Conservation (phyloP, 208 protist species). For the Balamuthia mandrillaris region DNA sequence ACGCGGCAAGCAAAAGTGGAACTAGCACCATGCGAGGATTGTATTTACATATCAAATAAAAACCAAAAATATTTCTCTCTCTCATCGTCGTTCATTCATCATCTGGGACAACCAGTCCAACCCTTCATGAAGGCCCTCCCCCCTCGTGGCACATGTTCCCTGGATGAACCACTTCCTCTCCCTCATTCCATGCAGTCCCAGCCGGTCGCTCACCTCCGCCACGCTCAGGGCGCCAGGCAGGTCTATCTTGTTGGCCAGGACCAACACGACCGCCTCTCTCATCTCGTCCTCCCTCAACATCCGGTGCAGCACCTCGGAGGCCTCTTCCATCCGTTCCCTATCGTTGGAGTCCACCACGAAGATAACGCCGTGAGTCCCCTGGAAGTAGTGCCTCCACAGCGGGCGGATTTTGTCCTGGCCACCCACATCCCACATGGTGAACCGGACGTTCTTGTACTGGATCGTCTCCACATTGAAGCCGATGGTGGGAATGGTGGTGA, state of each 20-base stretch:
- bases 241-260: slow-evolving; percentile 82
- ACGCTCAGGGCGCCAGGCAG: slow-evolving; percentile 74
- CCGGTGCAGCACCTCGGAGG: slow-evolving; percentile 57
- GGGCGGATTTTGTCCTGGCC: slow-evolving; percentile 74
- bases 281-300: slow-evolving; percentile 80
- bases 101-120: slow-evolving; percentile 71
- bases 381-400: slow-evolving; percentile 20
- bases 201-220: slow-evolving; percentile 69
- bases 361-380: slow-evolving; percentile 72
- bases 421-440: slow-evolving; percentile 67
- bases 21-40: too few relatives aligned
- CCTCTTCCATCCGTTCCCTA: slow-evolving; percentile 69
- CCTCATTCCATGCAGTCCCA: slow-evolving; percentile 70
- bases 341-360: slow-evolving; percentile 81
- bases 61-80: too few relatives aligned
- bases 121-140: slow-evolving; percentile 78
- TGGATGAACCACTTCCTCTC: slow-evolving; percentile 81
- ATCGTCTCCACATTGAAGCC: slow-evolving; percentile 91
- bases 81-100: too few relatives aligned
- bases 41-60: too few relatives aligned
- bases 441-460: slow-evolving; percentile 79
- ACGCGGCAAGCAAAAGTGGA: too few relatives aligned
- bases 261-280: slow-evolving; percentile 59
- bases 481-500: slow-evolving; percentile 82
- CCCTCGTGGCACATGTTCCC: slow-evolving; percentile 70